Base-by-base conservation (phyloP, 768 basidiomycete genomes). In the Astraeus odoratus region DNA sequence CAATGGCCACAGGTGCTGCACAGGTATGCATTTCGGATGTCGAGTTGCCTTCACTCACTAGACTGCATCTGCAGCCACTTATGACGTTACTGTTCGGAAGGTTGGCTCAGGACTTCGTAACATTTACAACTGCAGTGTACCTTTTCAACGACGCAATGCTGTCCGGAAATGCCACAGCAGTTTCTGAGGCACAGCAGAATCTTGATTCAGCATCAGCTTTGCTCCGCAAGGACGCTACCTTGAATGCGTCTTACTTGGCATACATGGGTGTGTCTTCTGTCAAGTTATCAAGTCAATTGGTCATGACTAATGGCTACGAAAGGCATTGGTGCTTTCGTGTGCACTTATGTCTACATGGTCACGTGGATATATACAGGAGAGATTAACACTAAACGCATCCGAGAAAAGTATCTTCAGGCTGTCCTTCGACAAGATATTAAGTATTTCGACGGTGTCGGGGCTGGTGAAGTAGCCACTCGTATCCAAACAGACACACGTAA, bases 381-480 rank as follows among this genome's bases (percentile, higher is more conserved):
- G 63, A 63, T 82, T 31, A 86, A 83, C 51, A 80, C 93, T 0
- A 87, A 84, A 57, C 80, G 93, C 25, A 74, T 96, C 34, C 80
- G 94, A 23, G 90, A 95, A 66, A 70, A 64, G 13, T 96, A 96
- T 59, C 77, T 96, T 13, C 64, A 74, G 44, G 79, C 92, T 3
- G 68, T 93, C 13, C 71, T 97, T 3, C 80, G 90, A 26, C 94
- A 96, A 58, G 82, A 90, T 50, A 82, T 94, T 51, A 81, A 83
- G 10, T 96, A 77, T 68, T 96, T 96, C 57, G 94, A 97, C 61
- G 78, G 81, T 18, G 77, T 95, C 43, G 92, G 94, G 29, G 84
- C 93, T 4, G 94, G 94, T 48, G 94, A 96, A 59, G 83, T 97
- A 16, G 85, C 94, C 0, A 95, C 93, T 8, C 80, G 92, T 34